Conservation (phyloP, 176 grass and related monocot species). For the Neostapfia colusana region DNA sequence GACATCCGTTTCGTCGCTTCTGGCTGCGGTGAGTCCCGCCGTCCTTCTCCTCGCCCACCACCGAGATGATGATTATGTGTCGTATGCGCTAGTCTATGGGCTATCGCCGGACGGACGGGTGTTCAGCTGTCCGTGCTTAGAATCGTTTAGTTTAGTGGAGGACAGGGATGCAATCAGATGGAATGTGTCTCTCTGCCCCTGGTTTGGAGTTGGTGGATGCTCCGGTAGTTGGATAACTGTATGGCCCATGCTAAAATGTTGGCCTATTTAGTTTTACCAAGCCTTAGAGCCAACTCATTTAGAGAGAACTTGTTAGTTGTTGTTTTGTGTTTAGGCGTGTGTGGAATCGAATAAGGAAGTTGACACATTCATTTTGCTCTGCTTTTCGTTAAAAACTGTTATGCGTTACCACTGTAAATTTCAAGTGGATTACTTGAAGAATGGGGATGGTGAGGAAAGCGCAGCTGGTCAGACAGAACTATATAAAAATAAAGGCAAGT, state of each 20-base stretch:
- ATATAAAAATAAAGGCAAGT: neutral
- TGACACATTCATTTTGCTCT: neutral
- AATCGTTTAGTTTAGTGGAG: neutral
- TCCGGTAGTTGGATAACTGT: neutral
- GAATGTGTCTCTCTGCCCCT: neutral
- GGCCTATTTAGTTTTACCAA: neutral
- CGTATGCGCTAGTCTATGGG: neutral
- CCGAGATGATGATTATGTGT: neutral
- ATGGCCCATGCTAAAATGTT: neutral
- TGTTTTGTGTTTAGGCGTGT: neutral
- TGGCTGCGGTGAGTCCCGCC: conserved; percentile 64
- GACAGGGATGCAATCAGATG: neutral
- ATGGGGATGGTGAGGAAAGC: neutral
- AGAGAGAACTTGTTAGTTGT: neutral
- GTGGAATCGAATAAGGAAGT: neutral
- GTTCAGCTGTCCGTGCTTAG: neutral
- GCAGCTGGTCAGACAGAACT: neutral
- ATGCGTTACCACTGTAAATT: neutral
- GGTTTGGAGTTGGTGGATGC: neutral
- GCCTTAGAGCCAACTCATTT: neutral
- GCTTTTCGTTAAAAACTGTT: neutral
- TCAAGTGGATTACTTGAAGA: neutral
- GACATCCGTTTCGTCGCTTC: conserved; percentile 87
- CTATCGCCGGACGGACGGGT: neutral
- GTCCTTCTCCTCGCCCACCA: neutral